Evolutionary conservation across 106 monocot species (phyloP).

Genomic region (Dendrobium nobile): DNA sequence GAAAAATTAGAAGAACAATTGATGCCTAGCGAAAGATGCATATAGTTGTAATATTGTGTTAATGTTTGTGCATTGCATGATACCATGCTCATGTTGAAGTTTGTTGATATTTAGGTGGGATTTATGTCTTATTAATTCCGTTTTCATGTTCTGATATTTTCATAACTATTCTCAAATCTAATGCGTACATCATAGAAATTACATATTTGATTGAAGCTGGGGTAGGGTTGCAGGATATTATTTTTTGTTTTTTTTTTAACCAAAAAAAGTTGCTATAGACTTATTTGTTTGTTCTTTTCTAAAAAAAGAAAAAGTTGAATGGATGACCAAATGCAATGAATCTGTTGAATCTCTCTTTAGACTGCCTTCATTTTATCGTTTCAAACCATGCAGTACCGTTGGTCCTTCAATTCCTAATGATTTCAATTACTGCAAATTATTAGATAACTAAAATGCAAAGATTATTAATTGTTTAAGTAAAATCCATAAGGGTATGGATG

Average conservation of each 20-base stretch:
- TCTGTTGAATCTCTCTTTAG: neutral
- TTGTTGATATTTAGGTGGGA: neutral
- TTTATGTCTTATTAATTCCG: no score
- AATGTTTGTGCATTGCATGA: neutral
- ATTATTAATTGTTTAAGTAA: neutral
- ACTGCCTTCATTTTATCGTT: neutral
- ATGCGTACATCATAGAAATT: neutral
- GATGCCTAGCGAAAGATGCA: neutral
- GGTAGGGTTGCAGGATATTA: neutral
- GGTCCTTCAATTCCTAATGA: neutral
- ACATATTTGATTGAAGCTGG: neutral
- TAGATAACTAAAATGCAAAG: neutral
- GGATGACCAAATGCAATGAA: neutral
- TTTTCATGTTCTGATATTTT: neutral
- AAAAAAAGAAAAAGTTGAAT: neutral
- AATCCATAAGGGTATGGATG: neutral
- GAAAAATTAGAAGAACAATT: neutral
- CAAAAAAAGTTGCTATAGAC: no score
- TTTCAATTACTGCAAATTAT: neutral
- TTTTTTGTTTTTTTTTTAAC: no score
- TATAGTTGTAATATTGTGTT: neutral
- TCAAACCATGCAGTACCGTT: neutral
- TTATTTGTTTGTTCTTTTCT: neutral
- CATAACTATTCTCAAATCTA: neutral
- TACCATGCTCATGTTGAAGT: neutral